Evolutionary conservation across 345 rosid genomes (phyloP).

Genomic region (Moringa oleifera): DNA sequence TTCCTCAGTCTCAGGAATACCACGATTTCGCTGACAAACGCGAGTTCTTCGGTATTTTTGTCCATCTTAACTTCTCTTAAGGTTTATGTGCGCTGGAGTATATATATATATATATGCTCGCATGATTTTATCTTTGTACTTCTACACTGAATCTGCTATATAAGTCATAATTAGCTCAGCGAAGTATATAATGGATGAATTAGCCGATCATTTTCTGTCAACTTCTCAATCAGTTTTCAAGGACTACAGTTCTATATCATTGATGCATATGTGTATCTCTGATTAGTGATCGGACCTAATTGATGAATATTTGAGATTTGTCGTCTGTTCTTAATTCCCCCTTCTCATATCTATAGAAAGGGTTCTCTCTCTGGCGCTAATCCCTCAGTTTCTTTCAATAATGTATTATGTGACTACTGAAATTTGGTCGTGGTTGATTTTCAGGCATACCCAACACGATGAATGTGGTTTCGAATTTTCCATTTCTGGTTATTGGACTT

Average conservation of each 20-base stretch:
- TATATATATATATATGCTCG: no score
- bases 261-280: not conserved
- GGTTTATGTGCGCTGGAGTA: no score
- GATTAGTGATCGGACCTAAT: not conserved
- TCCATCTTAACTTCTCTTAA: not conserved
- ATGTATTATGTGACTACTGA: not conserved
- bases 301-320: not conserved
- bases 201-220: not conserved
- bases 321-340: not conserved
- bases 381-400: no score
- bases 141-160: not conserved
- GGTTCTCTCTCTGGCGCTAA: not conserved
- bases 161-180: not conserved
- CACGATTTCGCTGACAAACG: conserved; percentile 95
- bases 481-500: conserved; percentile 80
- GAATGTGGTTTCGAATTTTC: conserved; percentile 86
- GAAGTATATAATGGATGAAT: not conserved
- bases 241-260: not conserved
- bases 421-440: conserved; percentile 11
- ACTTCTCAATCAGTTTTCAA: not conserved
- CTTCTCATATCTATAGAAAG: not conserved
- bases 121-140: no score
- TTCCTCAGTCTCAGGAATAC: conserved; percentile 77
- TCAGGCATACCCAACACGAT: conserved; percentile 83
- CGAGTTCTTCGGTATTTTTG: conserved; percentile 51